Percentiles rank a stretch among this genome's conserved stretches.
These are phyloP conservation scores for Aspergillus tamarii DNA, from an alignment of 2,329 filamentous ascomycete species.

Conservation along the genomic window DNA sequence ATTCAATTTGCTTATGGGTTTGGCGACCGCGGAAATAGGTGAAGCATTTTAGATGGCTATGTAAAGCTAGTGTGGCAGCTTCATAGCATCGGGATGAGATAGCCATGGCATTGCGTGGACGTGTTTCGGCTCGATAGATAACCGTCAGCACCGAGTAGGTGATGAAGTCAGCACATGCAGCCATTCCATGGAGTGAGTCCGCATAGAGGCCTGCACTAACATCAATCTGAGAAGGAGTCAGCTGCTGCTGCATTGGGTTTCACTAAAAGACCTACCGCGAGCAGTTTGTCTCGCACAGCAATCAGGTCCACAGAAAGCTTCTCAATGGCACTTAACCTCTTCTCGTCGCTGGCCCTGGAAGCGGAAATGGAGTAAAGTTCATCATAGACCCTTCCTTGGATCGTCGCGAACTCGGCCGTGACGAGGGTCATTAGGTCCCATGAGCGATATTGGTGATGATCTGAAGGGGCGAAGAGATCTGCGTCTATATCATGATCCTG, in stretches of 20 bases:
- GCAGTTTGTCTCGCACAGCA: conserved; percentile 25
- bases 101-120: conserved; percentile 26
- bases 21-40: conserved; percentile 28
- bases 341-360: conserved; percentile 16
- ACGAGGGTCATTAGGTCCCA: conserved; percentile 31
- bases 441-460: conserved; percentile 20
- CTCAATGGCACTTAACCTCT: conserved; percentile 21
- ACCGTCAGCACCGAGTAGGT: conserved; percentile 29
- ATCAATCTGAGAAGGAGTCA: conserved; percentile 20
- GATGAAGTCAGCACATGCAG: conserved; percentile 31
- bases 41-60: conserved; percentile 32
- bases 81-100: conserved; percentile 32
- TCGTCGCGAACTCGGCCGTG: conserved; percentile 24
- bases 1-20: conserved; percentile 32
- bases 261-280: conserved; percentile 20
- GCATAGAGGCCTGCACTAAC: conserved; percentile 27
- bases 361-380: conserved; percentile 28
- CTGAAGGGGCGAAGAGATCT: conserved; percentile 22
- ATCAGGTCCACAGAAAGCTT: conserved; percentile 27
- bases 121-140: conserved; percentile 30
- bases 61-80: conserved; percentile 27
- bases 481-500: conserved; percentile 34
- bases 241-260: neutral
- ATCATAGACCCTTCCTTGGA: conserved; percentile 31
- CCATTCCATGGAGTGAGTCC: conserved; percentile 30